Percentiles rank a stretch among this genome's conserved stretches.
Conservation (phyloP, 1,139 yeast genomes). For the Hemisphaericaspora xylofermentans region DNA sequence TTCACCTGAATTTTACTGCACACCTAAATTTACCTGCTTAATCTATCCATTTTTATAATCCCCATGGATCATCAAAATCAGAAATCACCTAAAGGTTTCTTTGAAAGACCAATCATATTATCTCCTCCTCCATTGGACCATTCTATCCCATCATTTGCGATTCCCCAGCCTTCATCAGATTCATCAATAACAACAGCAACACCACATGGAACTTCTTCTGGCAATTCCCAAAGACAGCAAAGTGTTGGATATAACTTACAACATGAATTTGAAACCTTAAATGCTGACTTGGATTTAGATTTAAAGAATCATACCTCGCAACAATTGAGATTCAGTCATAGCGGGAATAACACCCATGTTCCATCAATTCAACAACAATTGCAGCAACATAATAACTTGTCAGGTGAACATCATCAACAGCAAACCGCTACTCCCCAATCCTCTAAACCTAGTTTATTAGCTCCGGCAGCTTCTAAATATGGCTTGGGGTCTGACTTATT, state of each 20-base stretch:
- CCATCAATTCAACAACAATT: conserved; percentile 3
- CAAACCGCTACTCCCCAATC: background rate
- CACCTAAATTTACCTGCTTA: no score
- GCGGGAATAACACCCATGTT: background rate
- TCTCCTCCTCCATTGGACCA: conserved; percentile 43
- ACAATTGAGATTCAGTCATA: background rate
- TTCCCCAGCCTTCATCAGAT: conserved; percentile 5
- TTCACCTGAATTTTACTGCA: no score
- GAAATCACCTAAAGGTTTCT: conserved; percentile 10
- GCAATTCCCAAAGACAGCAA: conserved; percentile 35
- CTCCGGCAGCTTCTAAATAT: conserved; percentile 15
- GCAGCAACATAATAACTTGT: background rate
- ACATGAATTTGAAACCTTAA: conserved; percentile 48
- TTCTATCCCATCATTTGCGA: conserved; percentile 8
- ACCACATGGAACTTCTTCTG: conserved; percentile 7
- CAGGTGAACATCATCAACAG: background rate
- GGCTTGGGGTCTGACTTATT: conserved; percentile 9
- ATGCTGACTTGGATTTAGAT: conserved; percentile 49
- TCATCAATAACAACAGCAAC: conserved; percentile 34
- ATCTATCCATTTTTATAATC: no score
- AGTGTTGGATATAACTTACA: conserved; percentile 47
- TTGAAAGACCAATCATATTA: conserved; percentile 38
- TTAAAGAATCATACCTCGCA: conserved; percentile 25
- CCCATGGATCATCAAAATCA: conserved; percentile 6
- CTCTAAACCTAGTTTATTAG: conserved; percentile 10